Evolutionary conservation across 331 rosid genomes (phyloP).

Genomic region (Prunus yedoensis): DNA sequence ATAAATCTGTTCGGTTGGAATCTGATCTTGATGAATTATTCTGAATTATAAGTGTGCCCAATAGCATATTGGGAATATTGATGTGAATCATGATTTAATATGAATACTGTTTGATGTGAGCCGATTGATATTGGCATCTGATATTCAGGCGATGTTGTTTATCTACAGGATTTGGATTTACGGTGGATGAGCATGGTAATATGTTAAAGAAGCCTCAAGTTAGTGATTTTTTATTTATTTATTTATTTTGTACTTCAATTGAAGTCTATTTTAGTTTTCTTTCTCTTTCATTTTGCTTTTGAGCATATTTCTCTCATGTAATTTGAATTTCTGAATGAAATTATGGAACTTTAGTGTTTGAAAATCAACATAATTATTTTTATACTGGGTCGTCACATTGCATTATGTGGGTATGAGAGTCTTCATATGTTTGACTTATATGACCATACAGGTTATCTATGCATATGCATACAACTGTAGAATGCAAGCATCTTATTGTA

Average conservation of each 20-base stretch:
- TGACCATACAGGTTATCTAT: background rate
- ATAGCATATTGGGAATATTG: background rate
- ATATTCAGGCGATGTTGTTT: conserved; percentile 18
- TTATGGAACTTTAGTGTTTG: background rate
- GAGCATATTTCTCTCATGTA: background rate
- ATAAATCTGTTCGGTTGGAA: background rate
- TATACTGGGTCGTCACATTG: background rate
- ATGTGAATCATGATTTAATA: background rate
- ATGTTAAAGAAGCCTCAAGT: conserved; percentile 94
- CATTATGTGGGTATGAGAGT: background rate
- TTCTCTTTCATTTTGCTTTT: background rate
- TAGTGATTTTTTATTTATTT: conserved; percentile 19
- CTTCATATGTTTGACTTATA: background rate
- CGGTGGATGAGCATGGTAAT: conserved; percentile 66
- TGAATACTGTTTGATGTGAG: background rate
- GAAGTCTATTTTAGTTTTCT: background rate
- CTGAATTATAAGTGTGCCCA: no score
- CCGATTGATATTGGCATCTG: background rate
- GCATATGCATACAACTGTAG: background rate
- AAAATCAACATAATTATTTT: background rate
- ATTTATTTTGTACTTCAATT: conserved; percentile 2
- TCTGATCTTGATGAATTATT: no score
- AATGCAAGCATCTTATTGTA: conserved; percentile 14
- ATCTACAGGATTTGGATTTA: conserved; percentile 78
- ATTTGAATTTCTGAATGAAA: background rate